These are phyloP conservation scores for Hylodesmum podocarpum DNA, from an alignment of 306 rosid species.

Conservation along the genomic window DNA sequence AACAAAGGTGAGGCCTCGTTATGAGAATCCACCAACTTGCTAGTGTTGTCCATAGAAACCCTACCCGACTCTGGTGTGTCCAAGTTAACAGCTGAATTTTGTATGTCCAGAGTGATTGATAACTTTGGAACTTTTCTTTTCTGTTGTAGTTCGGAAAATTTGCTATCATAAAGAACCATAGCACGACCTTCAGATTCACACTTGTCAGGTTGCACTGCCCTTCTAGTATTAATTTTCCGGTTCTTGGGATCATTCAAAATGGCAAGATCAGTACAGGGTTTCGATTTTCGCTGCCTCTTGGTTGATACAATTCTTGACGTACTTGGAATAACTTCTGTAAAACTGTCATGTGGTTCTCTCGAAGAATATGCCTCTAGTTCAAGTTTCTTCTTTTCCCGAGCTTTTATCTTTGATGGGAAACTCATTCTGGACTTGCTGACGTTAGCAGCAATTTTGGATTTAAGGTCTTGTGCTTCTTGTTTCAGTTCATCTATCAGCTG, in stretches of 20 bases:
- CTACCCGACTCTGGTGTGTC: constrained; percentile 21
- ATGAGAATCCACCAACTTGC: constrained; percentile 11
- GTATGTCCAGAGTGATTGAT: not conserved
- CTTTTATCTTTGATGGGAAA: constrained; percentile 6
- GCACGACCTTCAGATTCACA: constrained; percentile 29
- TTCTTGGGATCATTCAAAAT: constrained; percentile 25
- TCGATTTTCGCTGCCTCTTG: constrained; percentile 44
- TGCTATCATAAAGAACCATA: constrained; percentile 35
- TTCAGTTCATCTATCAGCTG: constrained; percentile 34
- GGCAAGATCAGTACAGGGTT: constrained; percentile 24
- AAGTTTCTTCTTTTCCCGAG: constrained; percentile 36
- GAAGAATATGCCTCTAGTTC: constrained; percentile 24
- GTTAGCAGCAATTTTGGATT: constrained; percentile 15
- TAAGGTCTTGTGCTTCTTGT: constrained; percentile 10
- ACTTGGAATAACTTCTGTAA: constrained; percentile 24
- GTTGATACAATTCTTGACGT: constrained; percentile 20
- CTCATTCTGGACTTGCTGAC: constrained; percentile 21
- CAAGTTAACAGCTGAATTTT: constrained; percentile 22
- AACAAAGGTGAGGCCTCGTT: constrained; percentile 1
- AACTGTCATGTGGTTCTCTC: constrained; percentile 18
- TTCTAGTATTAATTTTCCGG: constrained; percentile 21
- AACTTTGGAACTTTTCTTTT: constrained; percentile 23
- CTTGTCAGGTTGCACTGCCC: constrained; percentile 23
- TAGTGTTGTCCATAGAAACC: constrained; percentile 10
- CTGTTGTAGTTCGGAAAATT: constrained; percentile 40